phyloP scores from a whole-genome alignment of 441 rosid species.

The Sinapis alba region DNA sequence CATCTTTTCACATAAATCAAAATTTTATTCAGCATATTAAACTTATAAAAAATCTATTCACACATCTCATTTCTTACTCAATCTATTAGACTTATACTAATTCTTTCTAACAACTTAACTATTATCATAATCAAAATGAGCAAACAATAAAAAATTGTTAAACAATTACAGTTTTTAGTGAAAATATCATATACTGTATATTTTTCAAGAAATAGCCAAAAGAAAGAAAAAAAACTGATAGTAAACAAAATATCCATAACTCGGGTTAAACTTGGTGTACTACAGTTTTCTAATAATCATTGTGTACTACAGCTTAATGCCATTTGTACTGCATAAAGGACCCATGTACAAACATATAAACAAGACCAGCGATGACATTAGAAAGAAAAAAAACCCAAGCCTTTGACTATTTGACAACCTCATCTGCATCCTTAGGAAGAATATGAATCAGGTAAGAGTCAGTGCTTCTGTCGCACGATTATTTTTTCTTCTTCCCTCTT shows the following conservation, averaged over 20 bases:
- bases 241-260: neutral
- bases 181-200: neutral
- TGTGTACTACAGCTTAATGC: slow-evolving; percentile 28
- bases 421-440: slow-evolving; percentile 14
- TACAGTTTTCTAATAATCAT: neutral
- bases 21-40: too few species aligned
- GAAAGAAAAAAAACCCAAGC: neutral
- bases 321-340: slow-evolving; percentile 35
- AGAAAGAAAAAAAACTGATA: neutral
- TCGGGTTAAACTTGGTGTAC: neutral
- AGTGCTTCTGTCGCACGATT: neutral
- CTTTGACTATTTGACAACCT: slow-evolving; percentile 4
- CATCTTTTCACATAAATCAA: too few species aligned
- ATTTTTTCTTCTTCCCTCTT: neutral
- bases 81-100: neutral
- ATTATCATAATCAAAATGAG: neutral
- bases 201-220: neutral
- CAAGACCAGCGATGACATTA: slow-evolving; percentile 5
- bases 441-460: slow-evolving; percentile 23
- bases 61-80: neutral
- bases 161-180: neutral
- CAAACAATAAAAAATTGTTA: neutral
- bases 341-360: neutral
- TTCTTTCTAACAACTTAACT: neutral
- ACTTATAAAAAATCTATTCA: too few species aligned